Conservation (phyloP, 2,329 filamentous ascomycete species). For the Colletotrichum agaves region DNA sequence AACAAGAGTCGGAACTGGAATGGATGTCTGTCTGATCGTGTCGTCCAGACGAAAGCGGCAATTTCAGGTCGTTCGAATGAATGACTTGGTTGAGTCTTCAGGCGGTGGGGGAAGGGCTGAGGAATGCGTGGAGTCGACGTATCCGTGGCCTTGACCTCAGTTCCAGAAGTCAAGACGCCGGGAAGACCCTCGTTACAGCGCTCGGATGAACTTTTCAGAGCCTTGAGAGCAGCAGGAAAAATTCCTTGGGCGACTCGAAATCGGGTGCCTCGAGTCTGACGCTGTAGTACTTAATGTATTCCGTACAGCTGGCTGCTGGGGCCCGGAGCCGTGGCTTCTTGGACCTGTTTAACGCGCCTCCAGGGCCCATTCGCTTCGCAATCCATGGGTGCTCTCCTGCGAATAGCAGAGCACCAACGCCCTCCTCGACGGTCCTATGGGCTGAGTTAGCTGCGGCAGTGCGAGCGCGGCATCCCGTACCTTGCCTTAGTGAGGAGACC, state of each 20-base stretch:
- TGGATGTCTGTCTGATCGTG: background rate
- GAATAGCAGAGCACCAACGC: background rate
- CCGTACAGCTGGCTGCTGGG: background rate
- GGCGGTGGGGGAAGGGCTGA: slow-evolving; percentile 4
- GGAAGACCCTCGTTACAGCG: slow-evolving; percentile 32
- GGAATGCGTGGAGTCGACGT: slow-evolving; percentile 24
- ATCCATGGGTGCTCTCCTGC: background rate
- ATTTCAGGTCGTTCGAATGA: background rate
- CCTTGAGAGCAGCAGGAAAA: background rate
- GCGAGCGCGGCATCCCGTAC: slow-evolving; percentile 27
- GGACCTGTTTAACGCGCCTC: slow-evolving; percentile 7
- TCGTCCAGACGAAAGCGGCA: background rate
- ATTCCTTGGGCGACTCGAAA: background rate
- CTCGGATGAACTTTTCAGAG: slow-evolving; percentile 32
- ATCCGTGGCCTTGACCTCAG: slow-evolving; percentile 34
- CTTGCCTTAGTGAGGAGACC: slow-evolving; percentile 31
- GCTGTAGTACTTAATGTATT: background rate
- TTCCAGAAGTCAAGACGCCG: slow-evolving; percentile 20
- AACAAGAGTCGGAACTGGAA: background rate
- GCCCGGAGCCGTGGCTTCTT: background rate
- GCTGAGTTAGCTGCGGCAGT: slow-evolving; percentile 26
- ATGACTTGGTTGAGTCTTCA: background rate
- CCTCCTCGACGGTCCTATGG: background rate
- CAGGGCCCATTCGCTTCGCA: background rate
- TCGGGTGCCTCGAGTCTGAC: background rate